Evolutionary conservation across 257 asterid genomes (phyloP).

Genomic region (Voacanga thouarsii): DNA sequence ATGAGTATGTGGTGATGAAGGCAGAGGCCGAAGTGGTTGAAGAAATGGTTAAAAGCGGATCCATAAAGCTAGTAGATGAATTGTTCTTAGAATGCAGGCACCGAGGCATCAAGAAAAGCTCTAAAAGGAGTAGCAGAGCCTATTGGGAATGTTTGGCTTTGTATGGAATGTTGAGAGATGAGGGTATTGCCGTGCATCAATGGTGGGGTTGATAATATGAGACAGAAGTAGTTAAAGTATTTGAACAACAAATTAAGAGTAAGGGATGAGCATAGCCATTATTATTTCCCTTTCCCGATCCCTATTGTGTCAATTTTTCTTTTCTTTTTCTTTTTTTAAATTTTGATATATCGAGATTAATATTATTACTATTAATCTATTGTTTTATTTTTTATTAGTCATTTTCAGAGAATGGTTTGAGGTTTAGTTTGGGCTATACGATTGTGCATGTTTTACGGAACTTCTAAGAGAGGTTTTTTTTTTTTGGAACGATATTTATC

Average conservation of each 20-base stretch:
- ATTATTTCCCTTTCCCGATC: no score
- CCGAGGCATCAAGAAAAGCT: slow-evolving; percentile 36
- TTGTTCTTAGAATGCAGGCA: slow-evolving; percentile 74
- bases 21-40: slow-evolving; percentile 81
- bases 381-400: background rate
- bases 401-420: background rate
- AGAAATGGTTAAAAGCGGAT: slow-evolving; percentile 52
- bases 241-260: background rate
- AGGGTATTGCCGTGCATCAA: slow-evolving; percentile 82
- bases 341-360: no score
- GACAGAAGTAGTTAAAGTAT: background rate
- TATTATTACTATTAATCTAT: background rate
- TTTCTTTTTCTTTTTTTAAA: no score
- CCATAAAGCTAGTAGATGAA: slow-evolving; percentile 61
- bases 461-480: background rate
- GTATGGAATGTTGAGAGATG: slow-evolving; percentile 75
- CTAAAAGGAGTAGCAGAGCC: slow-evolving; percentile 47
- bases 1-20: slow-evolving; percentile 82
- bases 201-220: slow-evolving; percentile 60
- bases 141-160: slow-evolving; percentile 84
- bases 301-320: no score
- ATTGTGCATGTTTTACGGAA: background rate
- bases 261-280: no score
- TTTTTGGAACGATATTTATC: background rate
- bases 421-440: background rate